Base-by-base conservation (phyloP, 176 grass and related monocot species). In the Phoenix roebelenii region DNA sequence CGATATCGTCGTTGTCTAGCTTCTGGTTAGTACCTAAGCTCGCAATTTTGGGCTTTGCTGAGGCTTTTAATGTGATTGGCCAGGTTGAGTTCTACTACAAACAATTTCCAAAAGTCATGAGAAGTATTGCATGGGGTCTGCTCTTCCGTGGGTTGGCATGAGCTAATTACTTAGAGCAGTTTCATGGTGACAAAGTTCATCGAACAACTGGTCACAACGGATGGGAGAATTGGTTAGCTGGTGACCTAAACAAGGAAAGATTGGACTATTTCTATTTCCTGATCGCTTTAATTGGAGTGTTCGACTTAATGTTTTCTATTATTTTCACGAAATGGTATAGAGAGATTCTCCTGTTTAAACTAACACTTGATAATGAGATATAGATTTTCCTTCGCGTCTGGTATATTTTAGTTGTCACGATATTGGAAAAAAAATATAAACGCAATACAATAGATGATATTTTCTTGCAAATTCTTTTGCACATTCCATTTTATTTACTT, bases 41-140 rank as follows among this genome's bases (percentile, higher is more conserved):
- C 4, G 50, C 73, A 12, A 66, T 62, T 39, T 58, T 83, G 19
- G 79, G 90, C 1, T 51, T 89, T 1, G 76, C 76, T 3, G 90
- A 95, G 58, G 85, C 85, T 25, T 85, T 89, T 72, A 85, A 85
- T 70, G 49, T 83, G 22, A 69, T 89, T 7, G 77, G 82, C 65
- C 90, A 86, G 62, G 71, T 78, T 57, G 90, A 89, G 64, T 85
- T 95, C 77, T 85, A 80, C 73, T 95, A 89, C 76, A 89, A 83
- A 53, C 70, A 95, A 61, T 80, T 95, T 39, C 82, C 79, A 2
- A 82, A 95, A 62, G 83, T 76, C 77, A 89, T 89, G 85, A 74
- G 85, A 51, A 89, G 85, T 78, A 44, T 95, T 18, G 84, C 84
- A 4, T 84, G 75, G 3, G 85, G 85, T 22, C 52, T 88, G 5